These are phyloP conservation scores for Eremochloa ophiuroides DNA, from an alignment of 176 grass and related monocot species.

Conservation along the genomic window DNA sequence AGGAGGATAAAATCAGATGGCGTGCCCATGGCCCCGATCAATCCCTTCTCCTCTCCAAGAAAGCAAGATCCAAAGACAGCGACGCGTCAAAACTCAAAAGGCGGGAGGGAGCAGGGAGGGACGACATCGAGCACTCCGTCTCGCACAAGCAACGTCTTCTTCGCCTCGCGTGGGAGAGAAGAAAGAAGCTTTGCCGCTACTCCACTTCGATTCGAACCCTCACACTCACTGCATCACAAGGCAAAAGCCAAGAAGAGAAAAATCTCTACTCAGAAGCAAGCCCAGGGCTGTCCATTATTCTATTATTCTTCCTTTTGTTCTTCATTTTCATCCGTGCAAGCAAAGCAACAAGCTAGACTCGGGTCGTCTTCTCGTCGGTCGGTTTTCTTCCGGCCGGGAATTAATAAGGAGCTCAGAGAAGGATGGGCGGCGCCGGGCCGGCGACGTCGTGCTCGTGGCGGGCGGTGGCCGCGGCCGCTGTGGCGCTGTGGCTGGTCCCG, in stretches of 20 bases:
- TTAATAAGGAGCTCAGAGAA: neutral
- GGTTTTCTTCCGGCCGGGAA: neutral
- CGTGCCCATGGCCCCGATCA: neutral
- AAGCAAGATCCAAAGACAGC: neutral
- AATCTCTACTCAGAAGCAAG: neutral
- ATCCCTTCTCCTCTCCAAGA: neutral
- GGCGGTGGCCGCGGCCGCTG: constrained; percentile 9
- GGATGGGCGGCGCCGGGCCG: neutral
- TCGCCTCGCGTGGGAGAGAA: no score
- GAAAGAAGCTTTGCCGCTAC: neutral
- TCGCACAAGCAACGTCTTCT: neutral
- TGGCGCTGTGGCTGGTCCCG: constrained; percentile 32
- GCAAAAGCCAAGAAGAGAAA: neutral
- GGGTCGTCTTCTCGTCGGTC: neutral
- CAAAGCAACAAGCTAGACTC: neutral
- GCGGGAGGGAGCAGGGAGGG: no score
- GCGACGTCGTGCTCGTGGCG: neutral
- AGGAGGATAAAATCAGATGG: no score
- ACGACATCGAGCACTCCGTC: neutral
- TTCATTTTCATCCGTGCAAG: neutral
- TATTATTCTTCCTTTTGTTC: neutral
- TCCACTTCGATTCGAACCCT: neutral
- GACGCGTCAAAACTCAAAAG: neutral
- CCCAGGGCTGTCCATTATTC: neutral
- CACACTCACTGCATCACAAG: no score